Evolutionary conservation across 495 filamentous ascomycete genomes (phyloP), one percentile per base, ranked within the genome.

Genomic region (Collariella sp.): DNA sequence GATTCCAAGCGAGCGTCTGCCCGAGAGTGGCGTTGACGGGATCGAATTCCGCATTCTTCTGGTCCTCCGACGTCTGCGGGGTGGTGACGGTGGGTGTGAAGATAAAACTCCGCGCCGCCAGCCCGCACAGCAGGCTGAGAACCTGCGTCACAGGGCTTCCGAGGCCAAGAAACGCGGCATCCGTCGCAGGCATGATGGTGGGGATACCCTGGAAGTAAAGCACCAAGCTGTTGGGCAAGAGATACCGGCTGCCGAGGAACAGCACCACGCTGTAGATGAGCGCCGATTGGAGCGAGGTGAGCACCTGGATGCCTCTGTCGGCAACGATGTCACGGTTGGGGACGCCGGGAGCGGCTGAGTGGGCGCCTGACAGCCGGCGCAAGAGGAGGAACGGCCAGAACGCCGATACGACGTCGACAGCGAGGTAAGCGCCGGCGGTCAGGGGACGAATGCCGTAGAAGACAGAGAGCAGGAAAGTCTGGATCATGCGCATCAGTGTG

Each of bases 311-410:
- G 18, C 68, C 61, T 46, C 70, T 69, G 67, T 91, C 86, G 52
- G 82, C 75, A 40, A 89, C 70, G 55, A 95, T 83, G 41, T 80
- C 76, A 29, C 81, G 80, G 70, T 90, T 87, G 46, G 81, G 76
- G 34, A 83, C 73, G 48, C 68, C 71, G n/a, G 78, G 70, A 2
- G 80, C 71, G 54, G 79, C 73, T 38, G 72, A 62, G 66, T 90
- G 87, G 16, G 79, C 76, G 19, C 72, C 75, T 46, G 81, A 79
- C 22, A 82, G 72, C 16, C 77, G 76, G 29, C 86, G 85, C 19
- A 93, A 70, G 44, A 89, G 76, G 40, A 75, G 69, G 66, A 91
- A 87, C 5, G 90, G 88, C 38, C 88, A 62, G 43, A 78, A 80
- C 19, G 79, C 81, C 7, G 87, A 78, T 57, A 83, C 57, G 43